Base-by-base conservation (phyloP, 1,284 basidiomycete species). In the Bjerkandera adusta region DNA sequence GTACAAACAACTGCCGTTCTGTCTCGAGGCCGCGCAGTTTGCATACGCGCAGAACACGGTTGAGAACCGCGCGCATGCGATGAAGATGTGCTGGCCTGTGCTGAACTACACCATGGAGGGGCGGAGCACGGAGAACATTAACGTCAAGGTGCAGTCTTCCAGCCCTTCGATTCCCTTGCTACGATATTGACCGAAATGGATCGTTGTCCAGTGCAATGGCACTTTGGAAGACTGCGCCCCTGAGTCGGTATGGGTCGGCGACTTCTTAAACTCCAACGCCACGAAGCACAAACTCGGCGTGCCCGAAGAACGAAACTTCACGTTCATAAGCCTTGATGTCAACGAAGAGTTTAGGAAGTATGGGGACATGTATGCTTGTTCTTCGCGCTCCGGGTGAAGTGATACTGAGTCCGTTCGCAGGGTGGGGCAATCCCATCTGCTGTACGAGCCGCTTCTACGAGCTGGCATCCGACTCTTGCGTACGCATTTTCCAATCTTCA, bases 401-500 rank as follows among this genome's bases (percentile, higher is more conserved):
- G 2, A 30, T 20, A 33, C 21, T 16, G 10, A 3, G 10, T 18
- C 12, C 11, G 18, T 16, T 24, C 4, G 4, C 21, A 47, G 45
- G 10, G 24, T 27, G 3, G 38, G 36, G 16, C 45, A 39, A 12
- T 30, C 37, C 13, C 26, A 30, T 27, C 33, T 40, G n/a, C 32
- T 47, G 6, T 47, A 47, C 21, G 38, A 41, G 22, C 45, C 45
- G 4, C 22, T 47, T 0, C 22, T 47, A 1, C 24, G 32, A 20
- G 45, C 37, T 13, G 45, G 45, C 16, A 38, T 38, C 18, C 36
- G 45, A 25, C 30, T 47, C 8, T 39, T 47, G 7, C 45, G 45
- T 47, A 26, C 16, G 45, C 26, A 10, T 6, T 21, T 24, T 5
- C 29, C 15, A 12, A 12, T 27, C 30, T 32, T 8, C 8, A 5